Evolutionary conservation across 164 flowering plant genomes (phyloP), one percentile per base, ranked within the genome.

Genomic region (Piper longum): DNA sequence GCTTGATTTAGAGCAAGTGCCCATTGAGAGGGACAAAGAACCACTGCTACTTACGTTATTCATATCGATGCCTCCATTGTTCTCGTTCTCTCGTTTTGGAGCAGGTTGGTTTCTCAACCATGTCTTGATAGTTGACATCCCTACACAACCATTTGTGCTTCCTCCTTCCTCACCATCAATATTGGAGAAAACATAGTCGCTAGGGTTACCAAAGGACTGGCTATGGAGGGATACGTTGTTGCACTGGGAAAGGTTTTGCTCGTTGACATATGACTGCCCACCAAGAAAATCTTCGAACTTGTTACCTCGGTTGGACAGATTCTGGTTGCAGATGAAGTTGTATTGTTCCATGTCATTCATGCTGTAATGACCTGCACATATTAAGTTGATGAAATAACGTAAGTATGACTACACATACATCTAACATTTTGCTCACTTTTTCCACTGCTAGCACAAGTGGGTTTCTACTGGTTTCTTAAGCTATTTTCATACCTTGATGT

Each of bases 221-320:
- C 11, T 9, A 44, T 44, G 69, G 64, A 13, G 36, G 36, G 36
- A 67, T 59, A 11, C 67, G 11, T 44, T 41, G 18, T 41, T 67
- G 73, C 67, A 66, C 56, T 44, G 44, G 12, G 58, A 43, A 56
- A 67, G 64, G 48, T 74, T 72, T 19, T 73, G 71, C 0, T 73
- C 71, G 45, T 76, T 82, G 64, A 72, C 71, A 18, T 79, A 75
- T 2, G 87, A 77, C 62, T 77, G 80, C 13, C 80, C 74, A 14
- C 91, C 96, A 2, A 91, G 82, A 65, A 92, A 89, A 67, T 89
- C 86, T 68, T 92, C 98, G 3, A 92, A 89, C 76, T 89, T 91
- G 11, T 96, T 96, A 39, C 72, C 83, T 54, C 79, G 81, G 4
- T 65, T 70, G 43, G 70, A 72, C 9, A 71, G 71, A 63, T 65